Percentiles rank a stretch among this genome's conserved stretches.
phyloP scores from a whole-genome alignment of 306 rosid species.

The Comarum palustre region DNA sequence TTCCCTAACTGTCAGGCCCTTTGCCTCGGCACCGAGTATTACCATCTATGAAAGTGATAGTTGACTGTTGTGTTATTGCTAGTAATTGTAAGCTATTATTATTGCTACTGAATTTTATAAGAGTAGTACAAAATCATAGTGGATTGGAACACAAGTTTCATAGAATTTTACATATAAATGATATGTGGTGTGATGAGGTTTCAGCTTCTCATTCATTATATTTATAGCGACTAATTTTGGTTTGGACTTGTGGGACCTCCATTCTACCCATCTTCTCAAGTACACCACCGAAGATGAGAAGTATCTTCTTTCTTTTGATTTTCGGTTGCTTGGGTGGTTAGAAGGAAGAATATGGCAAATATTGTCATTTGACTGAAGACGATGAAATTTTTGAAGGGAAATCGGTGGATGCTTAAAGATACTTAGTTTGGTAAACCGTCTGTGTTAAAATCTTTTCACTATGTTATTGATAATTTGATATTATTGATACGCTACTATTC shows the following conservation, averaged over 20 bases:
- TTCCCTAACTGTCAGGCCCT: neutral
- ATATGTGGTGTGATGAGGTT: neutral
- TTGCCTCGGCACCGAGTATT: neutral
- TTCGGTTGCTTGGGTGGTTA: neutral
- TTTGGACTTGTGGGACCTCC: neutral
- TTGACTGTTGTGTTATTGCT: neutral
- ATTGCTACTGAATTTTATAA: neutral
- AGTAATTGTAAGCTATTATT: neutral
- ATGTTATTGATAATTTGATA: neutral
- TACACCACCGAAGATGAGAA: neutral
- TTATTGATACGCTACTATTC: conserved; percentile 1
- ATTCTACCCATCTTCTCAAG: neutral
- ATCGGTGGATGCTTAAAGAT: conserved; percentile 5
- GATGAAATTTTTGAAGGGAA: conserved; percentile 14
- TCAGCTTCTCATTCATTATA: neutral
- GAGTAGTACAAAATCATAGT: neutral
- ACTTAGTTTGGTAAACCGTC: neutral
- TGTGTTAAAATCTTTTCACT: neutral
- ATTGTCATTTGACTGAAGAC: conserved; percentile 9
- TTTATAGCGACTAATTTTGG: neutral
- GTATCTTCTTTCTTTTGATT: neutral
- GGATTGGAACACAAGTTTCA: neutral
- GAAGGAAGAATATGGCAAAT: neutral
- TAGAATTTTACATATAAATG: neutral
- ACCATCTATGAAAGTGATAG: neutral